These are phyloP conservation scores for Chionographis japonica DNA, from an alignment of 106 monocot species.

Conservation along the genomic window DNA sequence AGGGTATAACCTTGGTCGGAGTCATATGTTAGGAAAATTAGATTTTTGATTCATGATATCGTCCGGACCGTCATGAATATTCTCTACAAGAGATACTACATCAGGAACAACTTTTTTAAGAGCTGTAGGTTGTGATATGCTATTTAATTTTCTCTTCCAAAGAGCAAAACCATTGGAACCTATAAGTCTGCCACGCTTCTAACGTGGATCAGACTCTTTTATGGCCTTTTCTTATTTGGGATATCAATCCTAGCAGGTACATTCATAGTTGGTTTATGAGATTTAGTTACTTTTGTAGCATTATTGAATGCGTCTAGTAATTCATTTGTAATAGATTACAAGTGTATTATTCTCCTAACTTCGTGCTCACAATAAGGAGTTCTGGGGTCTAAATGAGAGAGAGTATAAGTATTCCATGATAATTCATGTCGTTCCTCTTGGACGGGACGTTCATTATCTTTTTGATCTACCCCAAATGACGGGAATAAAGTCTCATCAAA, in stretches of 20 bases:
- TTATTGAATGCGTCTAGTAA: background rate
- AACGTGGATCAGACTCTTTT: background rate
- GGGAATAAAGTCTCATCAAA: conserved; percentile 1
- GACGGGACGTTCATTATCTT: background rate
- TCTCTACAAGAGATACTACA: no score
- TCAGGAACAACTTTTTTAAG: no score
- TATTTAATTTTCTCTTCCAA: no score
- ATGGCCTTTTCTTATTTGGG: background rate
- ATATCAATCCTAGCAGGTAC: background rate
- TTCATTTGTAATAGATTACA: background rate
- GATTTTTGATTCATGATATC: no score
- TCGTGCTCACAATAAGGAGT: background rate
- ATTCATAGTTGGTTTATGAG: background rate
- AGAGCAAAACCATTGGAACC: background rate
- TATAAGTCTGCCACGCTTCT: background rate
- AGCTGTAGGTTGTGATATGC: no score
- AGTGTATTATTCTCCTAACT: conserved; percentile 1
- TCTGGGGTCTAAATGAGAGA: background rate
- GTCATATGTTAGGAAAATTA: no score
- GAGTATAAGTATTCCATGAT: background rate
- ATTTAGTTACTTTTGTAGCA: background rate
- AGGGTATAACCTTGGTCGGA: no score
- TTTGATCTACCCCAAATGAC: background rate
- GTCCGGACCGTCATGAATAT: no score
- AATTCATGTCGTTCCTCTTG: background rate